phyloP scores from a whole-genome alignment of 2,329 filamentous ascomycete species.

The Incumbomyces delicatus region DNA sequence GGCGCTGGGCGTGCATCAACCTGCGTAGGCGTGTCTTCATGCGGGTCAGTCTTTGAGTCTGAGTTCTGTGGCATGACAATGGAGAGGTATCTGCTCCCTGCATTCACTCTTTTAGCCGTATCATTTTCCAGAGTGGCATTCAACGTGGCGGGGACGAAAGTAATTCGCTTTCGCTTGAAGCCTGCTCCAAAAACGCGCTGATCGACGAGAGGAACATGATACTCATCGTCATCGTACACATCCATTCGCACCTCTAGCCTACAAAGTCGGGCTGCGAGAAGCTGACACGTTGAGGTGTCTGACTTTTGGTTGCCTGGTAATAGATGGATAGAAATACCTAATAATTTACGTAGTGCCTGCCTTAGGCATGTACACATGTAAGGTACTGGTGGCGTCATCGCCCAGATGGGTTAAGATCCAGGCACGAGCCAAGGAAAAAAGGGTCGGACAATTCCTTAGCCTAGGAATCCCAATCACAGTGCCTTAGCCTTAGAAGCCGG shows the following conservation, averaged over 20 bases:
- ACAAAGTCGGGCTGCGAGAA: too few relatives aligned
- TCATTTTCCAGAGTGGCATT: constrained; percentile 8
- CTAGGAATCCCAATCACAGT: too few relatives aligned
- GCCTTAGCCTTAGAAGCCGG: too few relatives aligned
- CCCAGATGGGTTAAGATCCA: neutral
- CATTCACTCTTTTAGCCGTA: constrained; percentile 16
- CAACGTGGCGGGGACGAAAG: constrained; percentile 46
- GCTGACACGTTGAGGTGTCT: neutral
- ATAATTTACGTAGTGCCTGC: too few relatives aligned
- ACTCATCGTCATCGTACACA: constrained; percentile 44
- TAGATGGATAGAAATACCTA: too few relatives aligned
- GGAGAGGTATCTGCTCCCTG: constrained; percentile 35
- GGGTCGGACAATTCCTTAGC: too few relatives aligned
- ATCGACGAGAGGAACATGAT: constrained; percentile 48
- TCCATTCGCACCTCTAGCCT: neutral
- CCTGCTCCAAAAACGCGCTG: constrained; percentile 54
- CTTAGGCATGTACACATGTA: too few relatives aligned
- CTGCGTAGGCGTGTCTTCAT: neutral
- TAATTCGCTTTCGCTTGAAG: constrained; percentile 51
- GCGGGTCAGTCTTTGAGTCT: neutral
- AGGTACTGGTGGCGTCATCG: too few relatives aligned
- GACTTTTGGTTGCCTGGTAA: too few relatives aligned
- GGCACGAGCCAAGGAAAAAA: too few relatives aligned
- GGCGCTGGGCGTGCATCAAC: constrained; percentile 10
- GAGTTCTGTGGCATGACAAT: constrained; percentile 31